Base-by-base conservation (phyloP, 371 early-diverging fungal genomes). In the Mortierella sp. region DNA sequence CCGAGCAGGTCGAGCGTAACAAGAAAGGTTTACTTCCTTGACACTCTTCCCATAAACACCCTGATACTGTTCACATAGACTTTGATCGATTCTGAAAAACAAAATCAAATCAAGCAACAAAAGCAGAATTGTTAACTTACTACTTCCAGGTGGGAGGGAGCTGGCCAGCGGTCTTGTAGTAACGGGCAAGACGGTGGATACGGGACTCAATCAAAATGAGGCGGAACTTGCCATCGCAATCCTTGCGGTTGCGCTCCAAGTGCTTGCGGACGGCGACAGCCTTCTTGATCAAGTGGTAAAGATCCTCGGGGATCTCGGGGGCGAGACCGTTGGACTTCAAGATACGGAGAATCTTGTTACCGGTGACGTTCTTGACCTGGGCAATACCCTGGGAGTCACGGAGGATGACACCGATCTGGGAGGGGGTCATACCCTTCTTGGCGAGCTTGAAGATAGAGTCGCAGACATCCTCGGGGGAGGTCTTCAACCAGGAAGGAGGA, bases 201-300 rank as follows among this genome's bases (percentile, higher is more conserved):
- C 99, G 93, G 70, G 99, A 97, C 86, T 99, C 99, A 73, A 97
- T 93, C 56, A 99, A 89, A 92, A 98, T 98, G 72, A 99, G 91
- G 80, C 99, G 96, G 93, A 97, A 99, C 94, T 99, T 99, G 86
- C 97, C 90, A 87, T 98, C 99, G 80, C 88, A 90, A 87, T 99
- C 99, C 91, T 99, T 99, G 88, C 97, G 95, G 94, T 97, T 94
- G 79, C 94, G 94, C 90, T 99, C 98, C 81, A 99, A 82, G 87
- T 99, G 99, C 92, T 97, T 99, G 86, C 97, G 97, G 86, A 99
- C 94, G 78, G 95, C 87, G 80, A 99, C 98, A 54, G 99, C 98
- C 94, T 99, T 99, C 93, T 98, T 98, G 90, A 99, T 98, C 68
- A 99, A 87, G 84, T 95, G 95, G 91, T 98, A 95, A 64, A 99